Evolutionary conservation across 768 basidiomycete species (phyloP).

Genomic region (Mycena filopes): DNA sequence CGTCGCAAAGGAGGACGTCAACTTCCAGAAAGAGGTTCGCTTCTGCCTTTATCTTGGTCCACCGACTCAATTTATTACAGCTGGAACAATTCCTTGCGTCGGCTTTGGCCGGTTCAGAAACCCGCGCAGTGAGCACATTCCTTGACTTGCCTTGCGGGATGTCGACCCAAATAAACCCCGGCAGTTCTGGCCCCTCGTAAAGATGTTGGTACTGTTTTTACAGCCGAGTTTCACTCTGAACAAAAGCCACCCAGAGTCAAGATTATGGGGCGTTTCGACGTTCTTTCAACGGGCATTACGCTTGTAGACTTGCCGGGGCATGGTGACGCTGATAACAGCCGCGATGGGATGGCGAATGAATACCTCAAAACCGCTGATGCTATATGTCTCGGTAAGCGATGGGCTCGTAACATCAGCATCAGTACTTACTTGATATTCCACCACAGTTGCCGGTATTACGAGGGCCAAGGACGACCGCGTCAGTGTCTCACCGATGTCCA

Average conservation of each 20-base stretch:
- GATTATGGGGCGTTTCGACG: conserved; percentile 28
- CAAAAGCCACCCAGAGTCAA: conserved; percentile 17
- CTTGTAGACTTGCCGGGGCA: conserved; percentile 32
- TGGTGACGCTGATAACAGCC: conserved; percentile 24
- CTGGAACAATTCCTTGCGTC: conserved; percentile 30
- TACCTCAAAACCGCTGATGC: conserved; percentile 28
- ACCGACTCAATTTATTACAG: neutral
- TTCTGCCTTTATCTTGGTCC: neutral
- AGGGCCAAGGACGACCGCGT: conserved; percentile 31
- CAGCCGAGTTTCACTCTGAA: neutral
- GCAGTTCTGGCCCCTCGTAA: conserved; percentile 33
- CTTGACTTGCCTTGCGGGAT: neutral
- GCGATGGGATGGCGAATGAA: conserved; percentile 25
- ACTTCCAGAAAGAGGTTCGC: conserved; percentile 27
- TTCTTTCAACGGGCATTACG: conserved; percentile 29
- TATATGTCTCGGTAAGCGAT: conserved; percentile 21
- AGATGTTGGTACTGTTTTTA: conserved; percentile 5
- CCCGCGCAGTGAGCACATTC: conserved; percentile 17
- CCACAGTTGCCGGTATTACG: conserved; percentile 17
- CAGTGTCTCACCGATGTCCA: neutral
- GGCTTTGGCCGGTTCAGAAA: conserved; percentile 3
- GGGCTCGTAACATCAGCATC: neutral
- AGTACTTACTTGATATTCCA: neutral
- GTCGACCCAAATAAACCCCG: neutral
- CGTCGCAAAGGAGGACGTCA: neutral